A percentile compares a stretch with the other conserved stretches of the same genome.
Conservation (phyloP, 2,329 filamentous ascomycete genomes). For the Orbilia javanica region DNA sequence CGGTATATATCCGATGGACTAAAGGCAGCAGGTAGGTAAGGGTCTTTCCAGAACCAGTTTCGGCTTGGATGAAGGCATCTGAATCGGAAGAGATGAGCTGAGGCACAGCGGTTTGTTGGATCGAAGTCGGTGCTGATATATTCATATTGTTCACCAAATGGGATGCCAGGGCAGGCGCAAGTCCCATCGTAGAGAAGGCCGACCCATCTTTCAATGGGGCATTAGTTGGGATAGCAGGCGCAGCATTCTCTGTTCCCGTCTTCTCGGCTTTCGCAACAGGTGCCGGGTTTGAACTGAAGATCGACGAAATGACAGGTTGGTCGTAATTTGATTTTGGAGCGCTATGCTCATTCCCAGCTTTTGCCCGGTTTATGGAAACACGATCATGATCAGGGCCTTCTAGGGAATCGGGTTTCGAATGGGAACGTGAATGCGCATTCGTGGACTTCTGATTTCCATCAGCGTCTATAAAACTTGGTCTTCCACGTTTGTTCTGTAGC, state of each 20-base stretch:
- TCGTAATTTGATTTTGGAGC: slow-evolving; percentile 60
- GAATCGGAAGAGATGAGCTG: slow-evolving; percentile 82
- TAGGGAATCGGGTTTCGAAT: slow-evolving; percentile 46
- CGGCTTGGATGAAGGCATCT: slow-evolving; percentile 95
- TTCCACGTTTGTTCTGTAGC: slow-evolving; percentile 70
- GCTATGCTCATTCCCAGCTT: slow-evolving; percentile 60
- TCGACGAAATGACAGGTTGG: slow-evolving; percentile 78
- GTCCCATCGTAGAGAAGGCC: slow-evolving; percentile 85
- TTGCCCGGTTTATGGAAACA: slow-evolving; percentile 66
- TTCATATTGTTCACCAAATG: slow-evolving; percentile 87
- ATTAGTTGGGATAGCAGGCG: slow-evolving; percentile 80
- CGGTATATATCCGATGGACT: slow-evolving; percentile 81
- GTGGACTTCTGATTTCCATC: slow-evolving; percentile 56
- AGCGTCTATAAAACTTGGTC: slow-evolving; percentile 62
- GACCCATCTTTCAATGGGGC: slow-evolving; percentile 86
- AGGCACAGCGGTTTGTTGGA: slow-evolving; percentile 89
- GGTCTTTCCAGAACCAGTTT: slow-evolving; percentile 98
- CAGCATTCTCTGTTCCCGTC: slow-evolving; percentile 69
- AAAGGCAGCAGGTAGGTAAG: slow-evolving; percentile 94
- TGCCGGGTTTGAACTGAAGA: slow-evolving; percentile 90
- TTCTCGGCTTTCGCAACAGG: slow-evolving; percentile 70
- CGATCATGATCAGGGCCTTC: slow-evolving; percentile 59
- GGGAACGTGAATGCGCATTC: slow-evolving; percentile 9
- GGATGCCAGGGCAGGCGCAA: slow-evolving; percentile 82
- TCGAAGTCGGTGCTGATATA: slow-evolving; percentile 90